Evolutionary conservation across 2,329 filamentous ascomycete species (phyloP).

Genomic region (Alternaria sp.): DNA sequence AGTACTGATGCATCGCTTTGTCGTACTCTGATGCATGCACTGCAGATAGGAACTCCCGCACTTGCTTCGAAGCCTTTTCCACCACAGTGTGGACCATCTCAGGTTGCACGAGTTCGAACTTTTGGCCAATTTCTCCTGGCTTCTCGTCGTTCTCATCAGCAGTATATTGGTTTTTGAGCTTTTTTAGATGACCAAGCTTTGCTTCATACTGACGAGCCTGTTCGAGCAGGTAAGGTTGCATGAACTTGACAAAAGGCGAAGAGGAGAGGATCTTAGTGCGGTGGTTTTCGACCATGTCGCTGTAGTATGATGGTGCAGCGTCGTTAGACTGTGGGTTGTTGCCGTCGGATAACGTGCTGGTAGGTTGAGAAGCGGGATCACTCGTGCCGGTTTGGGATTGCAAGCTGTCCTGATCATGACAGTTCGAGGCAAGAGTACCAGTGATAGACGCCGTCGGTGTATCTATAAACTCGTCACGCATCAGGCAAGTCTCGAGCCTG

Average conservation of each 20-base stretch:
- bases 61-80: conserved; percentile 80
- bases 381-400: background rate
- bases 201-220: conserved; percentile 90
- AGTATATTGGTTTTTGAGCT: conserved; percentile 76
- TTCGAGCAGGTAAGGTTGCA: conserved; percentile 91
- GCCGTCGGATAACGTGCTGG: conserved; percentile 50
- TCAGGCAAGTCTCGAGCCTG: conserved; percentile 91
- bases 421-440: conserved; percentile 35
- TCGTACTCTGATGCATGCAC: conserved; percentile 98
- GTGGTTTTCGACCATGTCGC: conserved; percentile 92
- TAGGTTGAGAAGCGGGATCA: background rate
- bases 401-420: conserved; percentile 19
- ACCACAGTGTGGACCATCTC: conserved; percentile 92
- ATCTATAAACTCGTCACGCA: conserved; percentile 90
- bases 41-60: conserved; percentile 91
- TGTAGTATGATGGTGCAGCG: conserved; percentile 90
- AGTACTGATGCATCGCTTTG: conserved; percentile 90
- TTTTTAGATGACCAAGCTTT: conserved; percentile 80
- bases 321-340: conserved; percentile 67
- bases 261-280: conserved; percentile 92
- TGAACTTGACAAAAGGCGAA: conserved; percentile 95
- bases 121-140: conserved; percentile 60
- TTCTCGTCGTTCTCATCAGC: conserved; percentile 46
- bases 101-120: conserved; percentile 90
- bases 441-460: conserved; percentile 70